Evolutionary conservation across 1,139 yeast genomes (phyloP).

Genomic region (Suhomyces yuchorum): DNA sequence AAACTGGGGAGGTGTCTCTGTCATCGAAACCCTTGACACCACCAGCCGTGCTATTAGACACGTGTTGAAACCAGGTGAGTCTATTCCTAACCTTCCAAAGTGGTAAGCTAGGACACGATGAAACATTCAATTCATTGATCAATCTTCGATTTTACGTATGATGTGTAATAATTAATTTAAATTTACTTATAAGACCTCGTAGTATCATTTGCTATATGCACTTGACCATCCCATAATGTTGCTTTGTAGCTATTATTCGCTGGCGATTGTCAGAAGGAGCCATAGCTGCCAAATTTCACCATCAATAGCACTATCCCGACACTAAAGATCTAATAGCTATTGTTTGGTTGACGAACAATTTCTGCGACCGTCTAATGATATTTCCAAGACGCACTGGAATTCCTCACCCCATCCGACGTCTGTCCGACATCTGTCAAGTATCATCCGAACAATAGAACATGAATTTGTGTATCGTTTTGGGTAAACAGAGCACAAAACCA

Average conservation of each 20-base stretch:
- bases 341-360: no score
- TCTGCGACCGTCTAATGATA: no score
- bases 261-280: no score
- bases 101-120: constrained; percentile 20
- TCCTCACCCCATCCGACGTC: no score
- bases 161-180: background rate
- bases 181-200: background rate
- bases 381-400: no score
- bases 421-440: background rate
- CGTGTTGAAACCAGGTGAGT: constrained; percentile 18
- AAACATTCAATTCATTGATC: background rate
- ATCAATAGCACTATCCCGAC: no score
- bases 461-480: background rate
- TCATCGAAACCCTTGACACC: constrained; percentile 32
- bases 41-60: constrained; percentile 16
- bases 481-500: background rate
- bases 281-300: no score
- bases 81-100: constrained; percentile 24
- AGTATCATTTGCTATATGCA: no score
- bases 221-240: no score
- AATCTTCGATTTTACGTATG: background rate
- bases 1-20: constrained; percentile 63
- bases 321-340: no score
- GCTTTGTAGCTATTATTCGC: no score
- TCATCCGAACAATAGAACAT: background rate